Percentiles rank a stretch among this genome's conserved stretches.
Evolutionary conservation across 2,329 filamentous ascomycete species (phyloP).

Genomic region (Xylariaceae sp.): DNA sequence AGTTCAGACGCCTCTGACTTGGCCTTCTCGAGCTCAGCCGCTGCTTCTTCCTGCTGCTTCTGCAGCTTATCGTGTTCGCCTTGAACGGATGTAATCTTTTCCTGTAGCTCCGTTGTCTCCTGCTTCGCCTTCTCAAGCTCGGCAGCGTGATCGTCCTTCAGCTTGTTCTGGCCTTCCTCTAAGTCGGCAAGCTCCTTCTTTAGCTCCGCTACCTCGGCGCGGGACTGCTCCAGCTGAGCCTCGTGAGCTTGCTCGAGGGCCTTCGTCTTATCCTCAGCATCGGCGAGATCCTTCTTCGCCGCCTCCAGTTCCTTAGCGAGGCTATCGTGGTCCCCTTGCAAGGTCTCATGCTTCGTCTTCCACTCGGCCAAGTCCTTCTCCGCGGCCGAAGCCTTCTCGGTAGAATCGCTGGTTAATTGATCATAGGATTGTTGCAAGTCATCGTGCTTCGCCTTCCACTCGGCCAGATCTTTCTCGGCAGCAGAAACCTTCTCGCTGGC

Average conservation of each 20-base stretch:
- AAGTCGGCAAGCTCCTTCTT: slow-evolving; percentile 34
- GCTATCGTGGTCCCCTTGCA: slow-evolving; percentile 21
- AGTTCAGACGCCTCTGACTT: slow-evolving; percentile 20
- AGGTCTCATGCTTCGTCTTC: slow-evolving; percentile 26
- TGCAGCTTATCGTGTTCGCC: slow-evolving; percentile 35
- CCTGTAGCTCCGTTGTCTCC: slow-evolving; percentile 24
- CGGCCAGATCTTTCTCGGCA: slow-evolving; percentile 29
- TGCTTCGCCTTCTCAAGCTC: slow-evolving; percentile 32
- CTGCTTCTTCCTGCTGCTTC: slow-evolving; percentile 34
- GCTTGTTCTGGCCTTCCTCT: slow-evolving; percentile 26
- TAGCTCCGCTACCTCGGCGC: slow-evolving; percentile 26
- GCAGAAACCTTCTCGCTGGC: slow-evolving; percentile 18
- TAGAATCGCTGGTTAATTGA: slow-evolving; percentile 32
- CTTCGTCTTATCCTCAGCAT: slow-evolving; percentile 26
- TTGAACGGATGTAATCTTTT: slow-evolving; percentile 30
- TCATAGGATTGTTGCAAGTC: slow-evolving; percentile 23
- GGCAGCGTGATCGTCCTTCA: slow-evolving; percentile 29
- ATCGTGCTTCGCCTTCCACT: slow-evolving; percentile 28
- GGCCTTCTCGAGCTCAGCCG: slow-evolving; percentile 30
- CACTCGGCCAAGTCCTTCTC: slow-evolving; percentile 36
- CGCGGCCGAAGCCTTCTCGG: slow-evolving; percentile 20
- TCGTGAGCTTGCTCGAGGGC: slow-evolving; percentile 23
- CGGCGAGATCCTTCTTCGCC: slow-evolving; percentile 29
- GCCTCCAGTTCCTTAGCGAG: slow-evolving; percentile 25
- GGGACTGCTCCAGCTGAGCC: slow-evolving; percentile 22